Evolutionary conservation across 768 basidiomycete genomes (phyloP).

Genomic region (Agrocybe praecox): DNA sequence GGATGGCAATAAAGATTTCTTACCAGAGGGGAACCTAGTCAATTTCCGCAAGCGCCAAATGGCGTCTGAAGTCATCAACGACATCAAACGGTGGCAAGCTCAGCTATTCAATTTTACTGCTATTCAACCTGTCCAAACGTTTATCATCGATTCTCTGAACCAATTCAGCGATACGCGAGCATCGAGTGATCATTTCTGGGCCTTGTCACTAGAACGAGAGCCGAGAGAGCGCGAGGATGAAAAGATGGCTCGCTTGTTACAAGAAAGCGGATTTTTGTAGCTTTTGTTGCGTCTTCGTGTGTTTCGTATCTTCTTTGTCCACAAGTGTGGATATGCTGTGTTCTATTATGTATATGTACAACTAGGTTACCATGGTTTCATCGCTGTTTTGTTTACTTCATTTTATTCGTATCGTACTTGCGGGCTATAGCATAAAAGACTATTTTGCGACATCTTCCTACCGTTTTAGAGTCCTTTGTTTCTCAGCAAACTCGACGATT

Average conservation of each 20-base stretch:
- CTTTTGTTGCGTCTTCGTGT: conserved; percentile 11
- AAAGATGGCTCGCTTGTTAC: conserved; percentile 89
- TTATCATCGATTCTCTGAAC: conserved; percentile 78
- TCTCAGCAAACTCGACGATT: conserved; percentile 95
- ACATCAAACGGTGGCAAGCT: conserved; percentile 96
- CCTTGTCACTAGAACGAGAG: conserved; percentile 83
- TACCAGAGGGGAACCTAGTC: conserved; percentile 70
- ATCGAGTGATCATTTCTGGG: conserved; percentile 81
- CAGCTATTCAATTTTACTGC: conserved; percentile 84
- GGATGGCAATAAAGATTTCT: conserved; percentile 89
- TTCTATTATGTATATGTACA: conserved; percentile 13
- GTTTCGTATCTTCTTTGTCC: conserved; percentile 14
- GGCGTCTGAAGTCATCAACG: conserved; percentile 94
- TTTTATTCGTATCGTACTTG: conserved; percentile 4
- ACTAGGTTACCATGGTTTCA: not conserved
- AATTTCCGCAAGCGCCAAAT: conserved; percentile 97
- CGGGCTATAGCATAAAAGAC: too few relatives aligned
- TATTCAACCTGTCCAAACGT: conserved; percentile 67
- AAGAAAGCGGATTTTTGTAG: conserved; percentile 87
- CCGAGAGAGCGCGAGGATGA: conserved; percentile 96
- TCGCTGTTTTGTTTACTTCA: not conserved
- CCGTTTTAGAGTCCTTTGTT: conserved; percentile 86
- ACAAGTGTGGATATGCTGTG: conserved; percentile 11
- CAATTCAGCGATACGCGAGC: conserved; percentile 69
- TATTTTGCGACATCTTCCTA: conserved; percentile 26